phyloP scores from a whole-genome alignment of 2,329 filamentous ascomycete species.

The Cladosporium phlei region DNA sequence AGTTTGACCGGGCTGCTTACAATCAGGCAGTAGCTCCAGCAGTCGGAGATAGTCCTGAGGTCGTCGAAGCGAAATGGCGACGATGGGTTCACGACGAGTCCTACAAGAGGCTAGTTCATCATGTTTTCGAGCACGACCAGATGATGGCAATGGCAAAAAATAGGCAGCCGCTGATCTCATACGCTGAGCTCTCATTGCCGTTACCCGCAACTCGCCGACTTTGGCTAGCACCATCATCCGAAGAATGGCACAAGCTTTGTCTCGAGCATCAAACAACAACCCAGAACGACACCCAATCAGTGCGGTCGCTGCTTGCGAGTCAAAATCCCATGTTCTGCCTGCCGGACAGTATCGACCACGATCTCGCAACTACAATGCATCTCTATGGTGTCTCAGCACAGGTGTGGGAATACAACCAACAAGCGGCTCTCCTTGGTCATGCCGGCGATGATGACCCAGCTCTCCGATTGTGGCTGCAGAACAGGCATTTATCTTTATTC shows the following conservation, averaged over 20 bases:
- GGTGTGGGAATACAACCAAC: constrained; percentile 20
- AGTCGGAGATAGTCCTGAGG: constrained; percentile 8
- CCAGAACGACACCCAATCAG: constrained; percentile 4
- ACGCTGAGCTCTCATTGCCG: constrained; percentile 19
- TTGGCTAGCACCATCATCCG: constrained; percentile 19
- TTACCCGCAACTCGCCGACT: constrained; percentile 17
- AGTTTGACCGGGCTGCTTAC: constrained; percentile 20
- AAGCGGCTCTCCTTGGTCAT: constrained; percentile 12
- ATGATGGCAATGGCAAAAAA: constrained; percentile 20
- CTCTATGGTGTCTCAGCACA: constrained; percentile 19
- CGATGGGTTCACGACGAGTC: constrained; percentile 19
- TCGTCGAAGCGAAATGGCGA: constrained; percentile 15
- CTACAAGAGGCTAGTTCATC: constrained; percentile 19
- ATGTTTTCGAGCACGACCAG: constrained; percentile 22
- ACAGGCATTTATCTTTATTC: constrained; percentile 15
- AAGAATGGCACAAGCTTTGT: constrained; percentile 15
- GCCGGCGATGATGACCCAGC: constrained; percentile 15
- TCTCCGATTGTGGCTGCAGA: constrained; percentile 20
- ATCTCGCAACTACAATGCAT: constrained; percentile 14
- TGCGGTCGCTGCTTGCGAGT: constrained; percentile 15
- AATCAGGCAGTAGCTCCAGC: constrained; percentile 5
- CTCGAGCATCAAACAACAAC: neutral
- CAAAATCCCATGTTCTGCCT: constrained; percentile 12
- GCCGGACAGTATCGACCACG: constrained; percentile 13
- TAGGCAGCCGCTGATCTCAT: constrained; percentile 20